A percentile compares a stretch with the other conserved stretches of the same genome.
phyloP scores from a whole-genome alignment of 805 yeast genomes.

The Zygoascus flipseniorum region DNA sequence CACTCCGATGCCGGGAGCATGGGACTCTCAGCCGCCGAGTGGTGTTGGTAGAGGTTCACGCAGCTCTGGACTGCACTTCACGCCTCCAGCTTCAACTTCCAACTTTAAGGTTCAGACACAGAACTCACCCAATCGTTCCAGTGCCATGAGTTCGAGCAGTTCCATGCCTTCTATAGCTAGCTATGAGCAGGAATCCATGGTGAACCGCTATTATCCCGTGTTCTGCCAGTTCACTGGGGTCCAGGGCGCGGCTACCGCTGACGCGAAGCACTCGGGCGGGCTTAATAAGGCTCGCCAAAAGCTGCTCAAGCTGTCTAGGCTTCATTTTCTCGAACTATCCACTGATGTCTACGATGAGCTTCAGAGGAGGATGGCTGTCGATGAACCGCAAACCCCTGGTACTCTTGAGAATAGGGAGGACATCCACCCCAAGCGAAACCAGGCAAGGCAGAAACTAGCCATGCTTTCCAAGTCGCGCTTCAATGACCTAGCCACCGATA shows the following conservation, averaged over 20 bases:
- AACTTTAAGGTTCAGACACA: neutral
- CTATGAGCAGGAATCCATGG: neutral
- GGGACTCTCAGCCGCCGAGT: neutral
- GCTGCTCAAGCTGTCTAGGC: slow-evolving; percentile 62
- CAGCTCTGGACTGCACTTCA: neutral
- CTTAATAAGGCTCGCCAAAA: slow-evolving; percentile 70
- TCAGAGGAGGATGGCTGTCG: slow-evolving; percentile 53
- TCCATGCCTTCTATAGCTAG: neutral
- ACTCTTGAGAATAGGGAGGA: slow-evolving; percentile 58
- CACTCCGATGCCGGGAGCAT: neutral
- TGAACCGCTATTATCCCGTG: slow-evolving; percentile 8
- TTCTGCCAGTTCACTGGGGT: slow-evolving; percentile 13
- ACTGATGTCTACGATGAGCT: slow-evolving; percentile 94
- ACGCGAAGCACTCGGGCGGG: slow-evolving; percentile 6
- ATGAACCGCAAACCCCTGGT: slow-evolving; percentile 26
- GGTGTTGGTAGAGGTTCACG: neutral
- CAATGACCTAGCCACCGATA: slow-evolving; percentile 85
- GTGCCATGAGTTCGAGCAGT: slow-evolving; percentile 2
- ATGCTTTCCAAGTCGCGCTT: slow-evolving; percentile 74
- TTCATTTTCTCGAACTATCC: slow-evolving; percentile 82
- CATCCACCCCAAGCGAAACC: slow-evolving; percentile 90
- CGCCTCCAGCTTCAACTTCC: slow-evolving; percentile 1
- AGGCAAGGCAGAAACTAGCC: slow-evolving; percentile 87
- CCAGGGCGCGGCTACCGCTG: neutral
- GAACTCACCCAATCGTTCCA: neutral